Evolutionary conservation across 305 asterid species (phyloP).

Genomic region (Fraxinus floribunda): DNA sequence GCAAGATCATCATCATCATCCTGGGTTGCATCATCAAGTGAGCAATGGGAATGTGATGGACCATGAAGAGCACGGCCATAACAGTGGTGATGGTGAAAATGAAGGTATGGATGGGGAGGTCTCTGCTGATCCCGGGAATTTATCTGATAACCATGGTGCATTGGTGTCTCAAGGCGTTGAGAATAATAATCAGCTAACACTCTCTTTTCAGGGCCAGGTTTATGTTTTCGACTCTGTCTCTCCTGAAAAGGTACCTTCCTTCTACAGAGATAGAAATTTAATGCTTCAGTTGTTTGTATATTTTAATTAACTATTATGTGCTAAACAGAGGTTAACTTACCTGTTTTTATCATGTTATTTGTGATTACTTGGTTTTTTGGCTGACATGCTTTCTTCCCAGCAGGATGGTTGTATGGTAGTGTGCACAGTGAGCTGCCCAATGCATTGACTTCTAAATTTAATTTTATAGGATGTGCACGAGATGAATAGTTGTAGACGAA

Average conservation of each 20-base stretch:
- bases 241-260: conserved; percentile 56
- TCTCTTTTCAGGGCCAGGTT: conserved; percentile 76
- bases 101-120: conserved; percentile 55
- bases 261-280: neutral
- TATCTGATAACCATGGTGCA: conserved; percentile 43
- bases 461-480: neutral
- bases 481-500: neutral
- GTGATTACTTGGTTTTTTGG: conserved; percentile 4
- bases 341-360: neutral
- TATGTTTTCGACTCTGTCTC: conserved; percentile 71
- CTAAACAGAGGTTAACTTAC: neutral
- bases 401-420: neutral
- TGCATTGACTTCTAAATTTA: neutral
- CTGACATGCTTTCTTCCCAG: neutral
- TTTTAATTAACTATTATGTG: neutral
- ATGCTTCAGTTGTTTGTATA: neutral
- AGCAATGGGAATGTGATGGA: conserved; percentile 40
- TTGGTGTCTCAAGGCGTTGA: conserved; percentile 37
- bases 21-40: conserved; percentile 49
- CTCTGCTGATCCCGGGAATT: conserved; percentile 42
- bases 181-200: conserved; percentile 60
- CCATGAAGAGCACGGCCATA: conserved; percentile 47
- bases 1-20: conserved; percentile 38
- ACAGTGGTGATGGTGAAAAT: conserved; percentile 39
- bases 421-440: neutral